phyloP scores from a whole-genome alignment of 225 moss, liverwort and hornwort species.

The Straminergon stramineum region DNA sequence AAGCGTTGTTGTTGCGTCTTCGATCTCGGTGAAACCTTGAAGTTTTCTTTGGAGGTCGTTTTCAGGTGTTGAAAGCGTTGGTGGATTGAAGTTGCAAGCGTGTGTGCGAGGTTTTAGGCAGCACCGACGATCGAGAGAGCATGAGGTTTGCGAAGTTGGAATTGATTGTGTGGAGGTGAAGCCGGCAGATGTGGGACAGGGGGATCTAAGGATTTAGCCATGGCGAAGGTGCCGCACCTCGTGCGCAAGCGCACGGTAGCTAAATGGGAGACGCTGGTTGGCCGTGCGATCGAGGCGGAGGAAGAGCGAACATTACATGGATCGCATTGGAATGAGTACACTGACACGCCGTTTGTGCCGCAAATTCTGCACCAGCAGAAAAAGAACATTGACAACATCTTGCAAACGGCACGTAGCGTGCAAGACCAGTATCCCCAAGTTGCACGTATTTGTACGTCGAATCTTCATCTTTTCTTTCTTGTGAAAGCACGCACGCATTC shows the following conservation, averaged over 20 bases:
- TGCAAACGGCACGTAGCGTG: conserved; percentile 34
- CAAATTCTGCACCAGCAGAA: conserved; percentile 45
- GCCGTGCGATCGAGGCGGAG: conserved; percentile 6
- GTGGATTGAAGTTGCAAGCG: not conserved
- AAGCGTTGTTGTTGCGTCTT: not conserved
- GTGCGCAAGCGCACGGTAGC: conserved; percentile 16
- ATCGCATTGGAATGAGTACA: not conserved
- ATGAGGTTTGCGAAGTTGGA: not conserved
- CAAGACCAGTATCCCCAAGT: conserved; percentile 39
- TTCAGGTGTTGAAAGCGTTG: not conserved
- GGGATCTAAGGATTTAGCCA: not conserved
- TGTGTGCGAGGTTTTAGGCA: not conserved
- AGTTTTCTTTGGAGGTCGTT: not conserved
- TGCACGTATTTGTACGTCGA: conserved; percentile 51
- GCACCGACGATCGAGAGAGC: not conserved
- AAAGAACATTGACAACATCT: conserved; percentile 47
- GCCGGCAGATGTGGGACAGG: conserved; percentile 4
- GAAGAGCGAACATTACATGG: conserved; percentile 17
- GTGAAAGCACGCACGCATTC: not conserved
- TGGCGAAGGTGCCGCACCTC: conserved; percentile 23
- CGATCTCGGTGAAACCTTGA: not conserved
- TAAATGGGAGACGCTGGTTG: conserved; percentile 36
- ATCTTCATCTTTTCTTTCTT: not conserved
- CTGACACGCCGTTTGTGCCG: conserved; percentile 29
- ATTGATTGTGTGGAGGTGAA: not conserved